A percentile compares a stretch with the other conserved stretches of the same genome.
Evolutionary conservation across 352 stramenopile genomes (phyloP).

Genomic region (Plasmopara viticola): DNA sequence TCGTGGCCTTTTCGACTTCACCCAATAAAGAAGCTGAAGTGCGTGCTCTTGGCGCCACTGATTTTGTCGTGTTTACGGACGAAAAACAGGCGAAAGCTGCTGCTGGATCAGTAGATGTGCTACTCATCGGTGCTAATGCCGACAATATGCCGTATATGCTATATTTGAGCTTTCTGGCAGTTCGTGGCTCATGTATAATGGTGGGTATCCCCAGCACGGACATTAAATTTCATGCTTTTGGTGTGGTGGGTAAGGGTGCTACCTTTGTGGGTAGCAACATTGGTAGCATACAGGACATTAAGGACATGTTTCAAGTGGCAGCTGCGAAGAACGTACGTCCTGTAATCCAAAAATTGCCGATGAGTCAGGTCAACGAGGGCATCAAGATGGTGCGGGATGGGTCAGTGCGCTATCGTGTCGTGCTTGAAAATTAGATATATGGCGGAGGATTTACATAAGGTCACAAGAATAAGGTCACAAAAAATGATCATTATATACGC

Average conservation of each 20-base stretch:
- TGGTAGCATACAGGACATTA: constrained; percentile 43
- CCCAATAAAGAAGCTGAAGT: constrained; percentile 55
- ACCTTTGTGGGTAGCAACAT: constrained; percentile 56
- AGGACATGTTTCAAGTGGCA: constrained; percentile 83
- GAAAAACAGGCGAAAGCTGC: constrained; percentile 26
- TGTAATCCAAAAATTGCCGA: constrained; percentile 44
- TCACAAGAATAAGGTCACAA: too few relatives aligned
- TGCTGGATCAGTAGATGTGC: constrained; percentile 42
- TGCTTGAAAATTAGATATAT: constrained; percentile 32
- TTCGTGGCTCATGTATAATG: constrained; percentile 54
- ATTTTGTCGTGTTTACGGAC: constrained; percentile 54
- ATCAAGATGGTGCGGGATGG: constrained; percentile 39
- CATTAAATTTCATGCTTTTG: constrained; percentile 48
- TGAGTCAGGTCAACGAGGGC: constrained; percentile 36
- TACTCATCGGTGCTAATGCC: constrained; percentile 69
- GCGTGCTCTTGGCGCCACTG: constrained; percentile 44
- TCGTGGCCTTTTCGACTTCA: constrained; percentile 61
- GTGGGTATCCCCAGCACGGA: constrained; percentile 60
- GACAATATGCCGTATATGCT: constrained; percentile 42
- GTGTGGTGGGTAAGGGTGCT: constrained; percentile 32
- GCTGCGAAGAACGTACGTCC: constrained; percentile 58
- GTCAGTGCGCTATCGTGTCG: constrained; percentile 43
- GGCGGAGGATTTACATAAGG: too few relatives aligned
- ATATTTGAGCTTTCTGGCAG: constrained; percentile 50
- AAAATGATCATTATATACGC: too few relatives aligned